Base-by-base conservation (phyloP, 305 asterid genomes). In the Solanum hybrid region DNA sequence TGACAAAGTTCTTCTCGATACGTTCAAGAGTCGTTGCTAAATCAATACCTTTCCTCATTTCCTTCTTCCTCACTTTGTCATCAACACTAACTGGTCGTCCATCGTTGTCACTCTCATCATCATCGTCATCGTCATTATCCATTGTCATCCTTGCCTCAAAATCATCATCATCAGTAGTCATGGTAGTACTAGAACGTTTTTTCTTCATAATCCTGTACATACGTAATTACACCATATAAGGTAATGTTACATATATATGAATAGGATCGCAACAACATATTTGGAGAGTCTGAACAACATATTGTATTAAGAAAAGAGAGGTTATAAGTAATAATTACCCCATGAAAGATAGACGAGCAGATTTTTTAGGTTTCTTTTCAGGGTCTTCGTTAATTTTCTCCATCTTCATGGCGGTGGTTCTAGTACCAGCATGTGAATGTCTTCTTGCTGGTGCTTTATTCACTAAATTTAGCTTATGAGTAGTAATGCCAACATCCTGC, bases 41-140 rank as follows among this genome's bases (percentile, higher is more conserved):
- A 93, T 97, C 99, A 85, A 97, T 95, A 94, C 99, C 99, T 95
- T 97, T 97, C 78, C 99, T 96, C 99, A 96, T 97, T 88, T 97
- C 99, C 95, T 93, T 97, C 94, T 96, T 96, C 91, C 99, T 94
- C 51, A 96, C 97, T 95, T 94, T 96, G 75, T 97, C 98, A 88
- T 97, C 99, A 69, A 97, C 95, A 79, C 99, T 96, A 69, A 95
- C 97, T 3, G 98, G 99, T 90, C 99, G 91, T 60, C 91, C 94
- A 51, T 97, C 99, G 66, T 94, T 93, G 10, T 90, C 95, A 11
- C 94, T 93, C 87, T 93, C 96, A 1, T 91, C 90, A 17, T 90
- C 94, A 2, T 90, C 92, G 0, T 93, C 96, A 0, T 94, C 94
- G 20, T 94, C 93, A 0, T 91, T 95, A 27, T 89, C 90, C 92